Conservation (phyloP, 805 yeast genomes). For the Candida patagonica region DNA sequence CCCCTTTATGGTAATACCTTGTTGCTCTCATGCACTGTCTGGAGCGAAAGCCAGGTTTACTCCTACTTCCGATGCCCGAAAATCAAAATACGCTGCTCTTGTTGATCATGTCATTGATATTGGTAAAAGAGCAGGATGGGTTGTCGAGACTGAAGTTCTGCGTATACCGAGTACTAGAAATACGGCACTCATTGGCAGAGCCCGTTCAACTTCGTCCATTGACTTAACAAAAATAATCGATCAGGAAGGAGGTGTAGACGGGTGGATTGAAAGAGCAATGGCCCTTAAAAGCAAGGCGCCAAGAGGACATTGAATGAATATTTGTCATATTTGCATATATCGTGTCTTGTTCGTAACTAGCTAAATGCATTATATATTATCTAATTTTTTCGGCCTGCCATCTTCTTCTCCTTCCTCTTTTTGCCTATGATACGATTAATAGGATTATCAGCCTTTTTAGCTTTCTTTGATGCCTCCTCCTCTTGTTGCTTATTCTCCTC, state of each 20-base stretch:
- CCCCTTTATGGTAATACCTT: constrained; percentile 88
- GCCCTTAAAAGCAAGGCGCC: constrained; percentile 61
- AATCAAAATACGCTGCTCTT: constrained; percentile 73
- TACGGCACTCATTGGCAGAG: constrained; percentile 74
- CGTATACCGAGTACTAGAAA: constrained; percentile 92
- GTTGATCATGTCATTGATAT: constrained; percentile 76
- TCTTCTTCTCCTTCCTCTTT: constrained; percentile 26
- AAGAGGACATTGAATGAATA: constrained; percentile 46
- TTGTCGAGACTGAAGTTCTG: constrained; percentile 72
- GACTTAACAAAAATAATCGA: constrained; percentile 42
- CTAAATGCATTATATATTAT: no score
- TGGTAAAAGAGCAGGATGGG: constrained; percentile 70
- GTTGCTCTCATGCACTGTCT: constrained; percentile 81
- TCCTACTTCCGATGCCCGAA: constrained; percentile 22
- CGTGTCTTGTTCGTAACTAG: no score
- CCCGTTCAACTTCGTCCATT: constrained; percentile 26
- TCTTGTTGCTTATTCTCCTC: constrained; percentile 14
- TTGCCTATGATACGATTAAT: constrained; percentile 25
- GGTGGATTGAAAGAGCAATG: constrained; percentile 81
- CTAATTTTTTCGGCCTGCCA: constrained; percentile 4
- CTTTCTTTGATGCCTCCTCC: constrained; percentile 4
- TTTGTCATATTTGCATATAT: constrained; percentile 2
- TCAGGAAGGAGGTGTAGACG: constrained; percentile 81
- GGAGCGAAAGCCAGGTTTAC: constrained; percentile 68
- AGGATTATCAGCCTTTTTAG: constrained; percentile 12